Evolutionary conservation across 73 alveolate genomes (phyloP).

Genomic region (Paramecium octaurelia): DNA sequence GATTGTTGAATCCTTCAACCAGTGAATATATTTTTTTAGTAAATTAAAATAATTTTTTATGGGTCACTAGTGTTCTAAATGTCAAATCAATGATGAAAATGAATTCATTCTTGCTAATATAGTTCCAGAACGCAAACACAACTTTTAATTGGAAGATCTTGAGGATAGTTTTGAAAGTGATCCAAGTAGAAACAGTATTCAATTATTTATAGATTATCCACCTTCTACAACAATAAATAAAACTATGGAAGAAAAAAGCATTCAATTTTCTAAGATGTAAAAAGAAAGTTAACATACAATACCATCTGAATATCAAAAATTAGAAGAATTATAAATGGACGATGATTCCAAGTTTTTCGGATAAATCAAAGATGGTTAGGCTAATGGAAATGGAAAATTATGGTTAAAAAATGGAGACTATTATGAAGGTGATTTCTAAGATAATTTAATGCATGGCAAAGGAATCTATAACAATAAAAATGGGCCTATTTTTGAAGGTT

Average conservation of each 20-base stretch:
- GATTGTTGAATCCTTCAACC: background rate
- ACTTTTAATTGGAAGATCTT: background rate
- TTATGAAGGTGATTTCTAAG: conserved; percentile 66
- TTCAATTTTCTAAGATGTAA: background rate
- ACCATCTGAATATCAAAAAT: background rate
- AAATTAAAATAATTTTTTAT: background rate
- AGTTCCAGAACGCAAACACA: background rate
- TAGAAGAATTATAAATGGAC: background rate
- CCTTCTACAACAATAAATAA: background rate
- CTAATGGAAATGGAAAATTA: conserved; percentile 77
- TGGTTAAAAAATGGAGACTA: conserved; percentile 71
- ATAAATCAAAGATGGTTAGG: conserved; percentile 69
- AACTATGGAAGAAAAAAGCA: background rate
- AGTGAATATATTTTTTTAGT: background rate
- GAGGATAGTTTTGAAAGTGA: background rate
- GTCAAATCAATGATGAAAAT: background rate
- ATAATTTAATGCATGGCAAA: conserved; percentile 73
- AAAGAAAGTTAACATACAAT: background rate
- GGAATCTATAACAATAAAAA: conserved; percentile 69
- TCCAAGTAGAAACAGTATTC: background rate
- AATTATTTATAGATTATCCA: background rate
- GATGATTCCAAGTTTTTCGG: conserved; percentile 81
- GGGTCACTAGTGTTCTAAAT: background rate
- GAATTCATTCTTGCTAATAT: background rate
- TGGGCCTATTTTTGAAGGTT: conserved; percentile 75